Base-by-base conservation (phyloP, 139 green algal species). In the Pleodorina starrii region DNA sequence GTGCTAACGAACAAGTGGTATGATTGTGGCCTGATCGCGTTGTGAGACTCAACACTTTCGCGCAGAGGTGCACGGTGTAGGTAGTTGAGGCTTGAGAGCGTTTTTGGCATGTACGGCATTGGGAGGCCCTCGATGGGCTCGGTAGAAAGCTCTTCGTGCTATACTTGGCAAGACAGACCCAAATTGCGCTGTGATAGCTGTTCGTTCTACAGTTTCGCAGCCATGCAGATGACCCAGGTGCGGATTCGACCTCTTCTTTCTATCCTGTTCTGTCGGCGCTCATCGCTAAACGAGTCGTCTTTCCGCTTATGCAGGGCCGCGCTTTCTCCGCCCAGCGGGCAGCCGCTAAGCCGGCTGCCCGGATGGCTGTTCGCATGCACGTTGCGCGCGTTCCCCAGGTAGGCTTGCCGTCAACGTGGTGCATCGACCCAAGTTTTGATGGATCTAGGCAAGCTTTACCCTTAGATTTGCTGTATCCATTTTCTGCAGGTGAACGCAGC, bases 401-500 rank as follows among this genome's bases (percentile, higher is more conserved):
- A 66, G 42, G 82, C n/a, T 5, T 11, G 79, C 3, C 40, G 57
- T 60, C 81, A 87, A 87, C 60, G 81, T 78, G 43, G 66, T 38
- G 36, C 4, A 17, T 48, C 35, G 0, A 12, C n/a, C n/a, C n/a
- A n/a, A n/a, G n/a, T n/a, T n/a, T n/a, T n/a, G n/a, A n/a, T n/a
- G n/a, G n/a, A n/a, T n/a, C n/a, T n/a, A n/a, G n/a, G n/a, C n/a
- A n/a, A n/a, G n/a, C n/a, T n/a, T n/a, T n/a, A n/a, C n/a, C n/a
- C n/a, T n/a, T n/a, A n/a, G n/a, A n/a, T n/a, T n/a, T 3, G 21
- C 72, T 46, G 36, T 48, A 48, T 77, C 38, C 16, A 4, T 57
- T 51, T 32, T 6, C 25, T 80, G 63, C 48, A 93, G 90, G 91
- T 89, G 2, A 90, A 91, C 69, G 90, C 80, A 23, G 88, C 89